Percentiles rank a stretch among this genome's conserved stretches.
phyloP scores from a whole-genome alignment of 78 protist genomes.

The Dictyostelium firmibasis region DNA sequence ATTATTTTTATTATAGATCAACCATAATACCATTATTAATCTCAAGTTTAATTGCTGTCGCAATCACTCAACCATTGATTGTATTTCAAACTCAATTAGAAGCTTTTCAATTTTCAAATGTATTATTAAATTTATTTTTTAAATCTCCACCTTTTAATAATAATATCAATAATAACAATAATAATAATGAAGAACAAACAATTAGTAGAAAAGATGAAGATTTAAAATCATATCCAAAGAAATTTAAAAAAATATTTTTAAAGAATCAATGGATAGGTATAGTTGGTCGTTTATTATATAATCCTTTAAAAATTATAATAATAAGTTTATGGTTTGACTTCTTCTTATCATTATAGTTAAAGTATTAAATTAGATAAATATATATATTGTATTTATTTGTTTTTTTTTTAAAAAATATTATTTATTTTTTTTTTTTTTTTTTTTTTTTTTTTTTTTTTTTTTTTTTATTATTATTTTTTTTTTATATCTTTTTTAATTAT shows the following conservation, averaged over 20 bases:
- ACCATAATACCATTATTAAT: conserved; percentile 11
- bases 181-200: background rate
- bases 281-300: conserved; percentile 34
- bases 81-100: conserved; percentile 50
- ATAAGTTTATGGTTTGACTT: conserved; percentile 66
- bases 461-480: background rate
- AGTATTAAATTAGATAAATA: background rate
- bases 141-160: background rate
- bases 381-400: background rate
- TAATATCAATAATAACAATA: background rate
- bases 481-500: background rate
- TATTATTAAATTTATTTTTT: background rate
- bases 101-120: conserved; percentile 16
- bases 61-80: background rate
- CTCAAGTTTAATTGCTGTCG: conserved; percentile 28
- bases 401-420: background rate
- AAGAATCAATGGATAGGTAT: background rate
- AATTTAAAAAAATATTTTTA: background rate
- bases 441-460: background rate
- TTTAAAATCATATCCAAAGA: conserved; percentile 6
- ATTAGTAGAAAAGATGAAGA: background rate
- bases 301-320: background rate
- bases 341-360: background rate
- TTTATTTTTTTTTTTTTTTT: background rate
- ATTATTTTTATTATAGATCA: conserved; percentile 44